Base-by-base conservation (phyloP, 768 basidiomycete genomes). In the Sistotremastrum suecicum region DNA sequence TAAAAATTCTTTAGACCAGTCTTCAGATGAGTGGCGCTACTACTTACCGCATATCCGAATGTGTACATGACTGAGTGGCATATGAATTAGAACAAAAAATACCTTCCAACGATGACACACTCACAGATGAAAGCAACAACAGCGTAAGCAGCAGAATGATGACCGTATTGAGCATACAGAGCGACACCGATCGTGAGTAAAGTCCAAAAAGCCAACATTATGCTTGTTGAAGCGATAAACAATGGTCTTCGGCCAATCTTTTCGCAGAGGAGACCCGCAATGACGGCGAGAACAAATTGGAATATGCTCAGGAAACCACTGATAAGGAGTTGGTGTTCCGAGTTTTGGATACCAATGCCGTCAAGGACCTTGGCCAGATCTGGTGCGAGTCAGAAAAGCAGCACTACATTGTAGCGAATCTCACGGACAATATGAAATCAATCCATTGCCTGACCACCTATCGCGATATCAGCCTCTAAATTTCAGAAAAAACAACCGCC, bases 301-400 rank as follows among this genome's bases (percentile, higher is more conserved):
- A 63, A 77, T 48, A 76, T 71, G 51, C 71, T 69, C 34, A 76
- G 59, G 46, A 71, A 55, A 43, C 72, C 75, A 52, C 78, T 77
- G 68, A 74, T 50, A 34, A 51, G 53, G 7, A 66, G 54, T 58
- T 74, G 72, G 1, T 63, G 68, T 29, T 61, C 66, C 5, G 66
- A 61, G 51, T 68, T 61, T 28, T 65, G 68, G 48, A 74, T 72
- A n/a, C 74, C 72, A 40, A 76, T 71, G 8, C 65, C 61, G 39
- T 61, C 58, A 52, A 76, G 67, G 31, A 77, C 70, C 58, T 71
- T 72, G 65, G 69, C 72, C 51, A 75, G 65, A 8, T 6, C 28
- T 28, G 11, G 9, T 34, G 39, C 48, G 12, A 37, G 42, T 34
- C 38, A 8, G 2, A 7, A 31, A n/a, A 3, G 28, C 8, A 31